Evolutionary conservation across 139 green algal genomes (phyloP), one percentile per base, ranked within the genome.

Genomic region (Chlorella vulgaris): DNA sequence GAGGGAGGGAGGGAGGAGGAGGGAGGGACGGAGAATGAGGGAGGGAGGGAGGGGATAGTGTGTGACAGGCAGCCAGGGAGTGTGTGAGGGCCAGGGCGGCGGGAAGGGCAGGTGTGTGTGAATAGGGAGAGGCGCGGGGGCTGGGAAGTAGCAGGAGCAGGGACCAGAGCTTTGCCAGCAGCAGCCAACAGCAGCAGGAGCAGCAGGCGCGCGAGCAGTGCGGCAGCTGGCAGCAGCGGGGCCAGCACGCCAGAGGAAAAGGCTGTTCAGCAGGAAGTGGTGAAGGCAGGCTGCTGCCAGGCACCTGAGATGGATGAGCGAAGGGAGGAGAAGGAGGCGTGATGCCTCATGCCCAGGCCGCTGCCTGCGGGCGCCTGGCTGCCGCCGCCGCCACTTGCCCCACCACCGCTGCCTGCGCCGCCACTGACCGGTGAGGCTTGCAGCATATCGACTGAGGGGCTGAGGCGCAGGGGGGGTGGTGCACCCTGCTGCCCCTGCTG

Each of bases 271-370:
- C n/a, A n/a, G n/a, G n/a, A n/a, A n/a, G n/a, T n/a, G n/a, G n/a
- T n/a, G n/a, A n/a, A n/a, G n/a, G n/a, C n/a, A n/a, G n/a, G n/a
- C 24, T 47, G 7, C 63, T 40, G 18, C 63, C 67, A 42, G 58
- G 6, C 76, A 82, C 76, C 76, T 29, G 78, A 83, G 1, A 83
- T 36, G 3, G 78, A 83, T 33, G 78, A 83, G 15, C 78, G 65
- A 0, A 83, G 78, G 35, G 78, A 83, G 50, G 35, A 60, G 66
- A 33, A 76, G 78, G 35, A 39, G 51, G 78, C 60, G 35, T 83
- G 78, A 28, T 74, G 66, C 28, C 51, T 47, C 78, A 83, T 83
- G 65, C 78, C 66, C 78, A 69, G 33, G 4, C 75, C 61, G 13
- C 33, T 26, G 35, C 53, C 1, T 50, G n/a, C n/a, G n/a, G n/a